These are phyloP conservation scores for Alternaria infectoria DNA, from an alignment of 2,329 filamentous ascomycete species.

Conservation along the genomic window DNA sequence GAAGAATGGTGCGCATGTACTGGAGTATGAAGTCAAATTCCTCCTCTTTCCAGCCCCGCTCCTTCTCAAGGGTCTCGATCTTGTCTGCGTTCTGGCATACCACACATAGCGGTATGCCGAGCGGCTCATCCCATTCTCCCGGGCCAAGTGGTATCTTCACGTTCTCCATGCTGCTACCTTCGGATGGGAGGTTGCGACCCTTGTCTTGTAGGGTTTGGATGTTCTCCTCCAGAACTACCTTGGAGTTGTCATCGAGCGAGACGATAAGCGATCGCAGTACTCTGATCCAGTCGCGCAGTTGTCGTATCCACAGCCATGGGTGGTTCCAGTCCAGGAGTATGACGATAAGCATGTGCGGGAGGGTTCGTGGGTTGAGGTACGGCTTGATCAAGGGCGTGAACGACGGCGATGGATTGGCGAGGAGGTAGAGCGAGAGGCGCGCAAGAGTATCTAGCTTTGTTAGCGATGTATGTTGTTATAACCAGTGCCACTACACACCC, in stretches of 20 bases:
- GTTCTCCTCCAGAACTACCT: constrained; percentile 84
- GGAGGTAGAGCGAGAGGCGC: constrained; percentile 85
- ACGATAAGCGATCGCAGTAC: constrained; percentile 78
- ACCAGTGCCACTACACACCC: constrained; percentile 59
- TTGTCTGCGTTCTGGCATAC: constrained; percentile 97
- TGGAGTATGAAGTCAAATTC: constrained; percentile 96
- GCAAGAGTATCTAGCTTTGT: constrained; percentile 76
- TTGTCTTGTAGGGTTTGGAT: constrained; percentile 79
- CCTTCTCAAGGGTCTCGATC: constrained; percentile 88
- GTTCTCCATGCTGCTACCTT: constrained; percentile 39
- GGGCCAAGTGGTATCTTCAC: constrained; percentile 76
- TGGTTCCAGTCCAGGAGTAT: constrained; percentile 95
- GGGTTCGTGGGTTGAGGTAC: constrained; percentile 80
- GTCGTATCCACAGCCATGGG: constrained; percentile 89
- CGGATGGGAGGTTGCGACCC: constrained; percentile 33
- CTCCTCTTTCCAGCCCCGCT: constrained; percentile 91
- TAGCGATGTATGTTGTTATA: constrained; percentile 1
- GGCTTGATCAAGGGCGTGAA: constrained; percentile 85
- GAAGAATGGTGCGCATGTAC: constrained; percentile 84
- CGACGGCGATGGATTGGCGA: constrained; percentile 81
- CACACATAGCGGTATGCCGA: constrained; percentile 86
- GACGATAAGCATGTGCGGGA: constrained; percentile 84
- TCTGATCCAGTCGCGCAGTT: constrained; percentile 87
- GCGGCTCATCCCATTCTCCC: constrained; percentile 90
- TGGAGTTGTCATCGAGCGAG: constrained; percentile 75